phyloP scores from a whole-genome alignment of 139 green algal genomes.

The Gonium pectorale region DNA sequence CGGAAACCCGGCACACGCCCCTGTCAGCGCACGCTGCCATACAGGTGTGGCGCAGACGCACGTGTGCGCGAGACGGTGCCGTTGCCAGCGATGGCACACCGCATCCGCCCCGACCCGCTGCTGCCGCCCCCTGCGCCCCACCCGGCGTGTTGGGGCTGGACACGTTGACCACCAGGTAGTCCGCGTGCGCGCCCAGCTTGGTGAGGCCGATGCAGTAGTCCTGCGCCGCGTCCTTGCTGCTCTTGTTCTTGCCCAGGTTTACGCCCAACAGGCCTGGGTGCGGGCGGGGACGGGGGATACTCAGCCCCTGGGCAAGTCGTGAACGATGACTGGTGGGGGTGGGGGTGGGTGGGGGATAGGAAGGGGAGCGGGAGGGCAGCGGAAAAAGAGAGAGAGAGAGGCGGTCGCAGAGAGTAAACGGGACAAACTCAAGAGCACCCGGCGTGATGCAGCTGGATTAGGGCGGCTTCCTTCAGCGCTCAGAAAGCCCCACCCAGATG shows the following conservation, averaged over 20 bases:
- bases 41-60: too few species aligned
- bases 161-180: constrained; percentile 99
- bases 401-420: too few species aligned
- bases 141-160: constrained; percentile 98
- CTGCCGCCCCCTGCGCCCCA: constrained; percentile 32
- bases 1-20: too few species aligned
- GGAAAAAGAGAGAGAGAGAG: too few species aligned
- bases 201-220: constrained; percentile 89
- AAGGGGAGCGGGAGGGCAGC: not conserved
- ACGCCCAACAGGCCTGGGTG: constrained; percentile 85
- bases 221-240: constrained; percentile 81
- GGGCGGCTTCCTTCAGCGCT: too few species aligned
- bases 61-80: too few species aligned
- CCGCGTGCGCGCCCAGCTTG: constrained; percentile 81
- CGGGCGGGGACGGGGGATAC: not conserved
- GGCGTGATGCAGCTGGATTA: too few species aligned
- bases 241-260: constrained; percentile 99
- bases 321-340: not conserved
- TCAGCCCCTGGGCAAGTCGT: too few species aligned
- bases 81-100: too few species aligned
- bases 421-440: too few species aligned
- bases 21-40: not conserved
- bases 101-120: not conserved
- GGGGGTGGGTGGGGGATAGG: not conserved
- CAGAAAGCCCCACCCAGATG: too few species aligned